These are phyloP conservation scores for Sporothrix curviconia DNA, from an alignment of 2,329 filamentous ascomycete genomes.

Conservation along the genomic window DNA sequence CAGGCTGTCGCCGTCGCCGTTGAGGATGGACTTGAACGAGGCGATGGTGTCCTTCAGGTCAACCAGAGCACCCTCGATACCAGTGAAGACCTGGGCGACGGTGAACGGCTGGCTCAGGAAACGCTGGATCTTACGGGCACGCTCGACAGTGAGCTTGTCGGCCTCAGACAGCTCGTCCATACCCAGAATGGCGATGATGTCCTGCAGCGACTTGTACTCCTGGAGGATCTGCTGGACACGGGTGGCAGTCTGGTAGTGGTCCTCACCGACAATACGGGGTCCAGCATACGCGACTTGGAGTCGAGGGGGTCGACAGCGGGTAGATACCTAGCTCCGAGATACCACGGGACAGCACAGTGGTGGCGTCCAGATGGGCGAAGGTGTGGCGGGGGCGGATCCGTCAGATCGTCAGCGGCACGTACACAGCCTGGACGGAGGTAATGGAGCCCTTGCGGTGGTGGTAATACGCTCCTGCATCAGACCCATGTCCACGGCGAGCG, in stretches of 20 bases:
- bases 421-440: conserved; percentile 99
- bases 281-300: conserved; percentile 98
- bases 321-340: conserved; percentile 99
- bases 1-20: conserved; percentile 89
- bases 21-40: conserved; percentile 96
- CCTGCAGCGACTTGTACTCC: conserved; percentile 99
- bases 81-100: conserved; percentile 72
- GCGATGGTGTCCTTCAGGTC: conserved; percentile 97
- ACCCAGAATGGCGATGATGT: conserved; percentile 99
- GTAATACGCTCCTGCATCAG: conserved; percentile 99
- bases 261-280: conserved; percentile 95
- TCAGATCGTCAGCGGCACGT: conserved; percentile 99
- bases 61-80: conserved; percentile 93
- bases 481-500: conserved; percentile 98
- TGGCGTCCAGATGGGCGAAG: conserved; percentile 99
- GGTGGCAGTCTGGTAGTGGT: conserved; percentile 93
- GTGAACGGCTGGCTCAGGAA: conserved; percentile 99
- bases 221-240: conserved; percentile 98
- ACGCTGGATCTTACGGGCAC: conserved; percentile 99
- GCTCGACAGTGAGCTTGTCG: conserved; percentile 99
- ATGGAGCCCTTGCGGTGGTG: conserved; percentile 99
- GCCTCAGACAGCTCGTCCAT: conserved; percentile 99
- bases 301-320: conserved; percentile 98
- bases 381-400: conserved; percentile 99
- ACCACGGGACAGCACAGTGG: conserved; percentile 99